Evolutionary conservation across 2,329 filamentous ascomycete genomes (phyloP), one percentile per base, ranked within the genome.

Genomic region (Erysiphe pulchra): DNA sequence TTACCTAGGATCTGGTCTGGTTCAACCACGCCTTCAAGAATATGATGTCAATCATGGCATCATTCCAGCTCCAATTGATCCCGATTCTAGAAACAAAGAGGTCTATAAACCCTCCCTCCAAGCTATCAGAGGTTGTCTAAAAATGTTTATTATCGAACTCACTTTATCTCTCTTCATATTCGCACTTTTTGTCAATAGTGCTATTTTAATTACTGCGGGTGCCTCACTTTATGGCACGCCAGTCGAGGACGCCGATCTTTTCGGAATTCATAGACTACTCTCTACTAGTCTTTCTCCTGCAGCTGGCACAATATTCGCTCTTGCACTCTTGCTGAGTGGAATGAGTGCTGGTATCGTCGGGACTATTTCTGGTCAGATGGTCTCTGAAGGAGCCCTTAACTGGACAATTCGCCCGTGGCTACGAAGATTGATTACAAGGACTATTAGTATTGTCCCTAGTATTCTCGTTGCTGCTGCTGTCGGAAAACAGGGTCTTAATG

Each of bases 341-440:
- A 70, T 83, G 12, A 82, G 77, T 0, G 84, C 84, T 0, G 84
- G 84, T 6, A 82, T 92, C 33, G 78, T 92, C 2, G 92, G 84
- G 62, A 92, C 85, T 1, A 90, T 92, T 52, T 73, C 84, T 0
- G 84, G 84, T 0, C 84, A 92, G 59, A 90, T 92, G 76, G 78
- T 92, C 18, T 77, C 75, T 50, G 84, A 92, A 59, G 84, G 84
- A 7, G 81, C 84, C 49, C 60, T 92, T 40, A 73, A 74, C 42
- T 85, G 82, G 80, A 73, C 63, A 5, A 61, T 86, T 31, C 67
- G 68, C 49, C 84, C 84, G 0, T 92, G 84, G 84, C 55, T 86
- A 10, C 76, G 84, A 2, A 70, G 84, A 11, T 68, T 92, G 4
- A 61, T 87, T 44, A 92, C 84, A 0, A 71, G 84, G 24, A 73